Base-by-base conservation (phyloP, 192 early-diverging fungal species). In the Linnemannia elongata region DNA sequence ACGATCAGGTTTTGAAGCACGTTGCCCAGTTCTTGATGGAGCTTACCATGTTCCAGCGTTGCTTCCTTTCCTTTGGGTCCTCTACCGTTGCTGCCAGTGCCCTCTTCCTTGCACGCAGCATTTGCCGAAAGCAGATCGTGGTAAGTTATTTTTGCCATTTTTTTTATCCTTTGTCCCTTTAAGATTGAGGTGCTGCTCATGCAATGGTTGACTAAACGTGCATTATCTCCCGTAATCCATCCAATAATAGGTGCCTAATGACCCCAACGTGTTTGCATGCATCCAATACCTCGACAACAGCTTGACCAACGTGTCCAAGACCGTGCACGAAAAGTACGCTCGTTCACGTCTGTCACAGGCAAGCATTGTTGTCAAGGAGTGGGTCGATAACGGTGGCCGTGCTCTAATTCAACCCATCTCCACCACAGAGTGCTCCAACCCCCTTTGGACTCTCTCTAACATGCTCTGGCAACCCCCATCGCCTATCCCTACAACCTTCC, bases 11-110 rank as follows among this genome's bases (percentile, higher is more conserved):
- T 3, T 9, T 87, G 22, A n/a, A 68, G 39, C 74, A 87, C n/a
- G 81, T 89, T 0, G 88, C 88, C 42, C 83, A 87, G 35, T 89
- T 87, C 76, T 77, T 89, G 74, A 81, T 83, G 81, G 88, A 89
- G 60, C 44, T 87, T 20, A 83, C 88, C 27, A 83, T 89, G 77
- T 89, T 83, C 75, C 81, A 87, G 42, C 60, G 78, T 52, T 82
- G 81, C 41, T 89, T 89, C 73, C 76, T 89, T 22, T 79, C 85
- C n/a, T 89, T 84, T 69, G 81, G 81, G 4, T 87, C 88, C 3
- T 89, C 88, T 4, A 89, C 88, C 69, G 66, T 89, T 70, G 88
- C 88, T 27, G 74, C 81, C 24, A 81, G 81, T 35, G 85, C 85
- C 47, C 52, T 89, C 68, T 87, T 83, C 35, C 36, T 89, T 47